A percentile compares a stretch with the other conserved stretches of the same genome.
Conservation (phyloP, 164 flowering plant genomes). For the Macadamia tetraphylla region DNA sequence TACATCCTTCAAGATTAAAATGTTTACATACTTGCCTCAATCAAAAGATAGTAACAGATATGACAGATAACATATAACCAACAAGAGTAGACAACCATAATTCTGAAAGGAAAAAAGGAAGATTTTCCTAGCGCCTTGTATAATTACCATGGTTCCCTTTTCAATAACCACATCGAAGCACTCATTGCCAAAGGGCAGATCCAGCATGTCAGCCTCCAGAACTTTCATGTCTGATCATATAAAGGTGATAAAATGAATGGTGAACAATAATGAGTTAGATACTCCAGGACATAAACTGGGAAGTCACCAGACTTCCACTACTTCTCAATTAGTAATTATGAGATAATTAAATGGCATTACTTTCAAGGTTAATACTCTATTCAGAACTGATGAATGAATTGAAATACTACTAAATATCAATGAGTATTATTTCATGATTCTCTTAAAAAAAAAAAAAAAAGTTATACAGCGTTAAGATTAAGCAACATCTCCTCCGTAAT, state of each 20-base stretch:
- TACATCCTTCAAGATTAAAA: conserved; percentile 70
- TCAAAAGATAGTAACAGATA: conserved; percentile 6
- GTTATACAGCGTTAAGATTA: no score
- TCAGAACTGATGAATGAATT: no score
- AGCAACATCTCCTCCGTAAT: no score
- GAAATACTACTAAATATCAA: no score
- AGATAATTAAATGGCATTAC: no score
- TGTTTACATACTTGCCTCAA: conserved; percentile 9
- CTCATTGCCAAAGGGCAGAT: conserved; percentile 65
- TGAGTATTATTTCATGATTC: no score
- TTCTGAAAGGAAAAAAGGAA: not conserved
- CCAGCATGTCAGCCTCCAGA: conserved; percentile 86
- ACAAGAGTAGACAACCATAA: not conserved
- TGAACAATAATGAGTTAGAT: not conserved
- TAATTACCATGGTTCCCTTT: conserved; percentile 94
- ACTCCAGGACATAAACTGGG: not conserved
- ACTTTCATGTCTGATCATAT: conserved; percentile 63
- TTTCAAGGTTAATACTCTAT: no score
- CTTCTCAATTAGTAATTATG: no score
- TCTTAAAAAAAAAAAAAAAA: no score
- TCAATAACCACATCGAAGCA: conserved; percentile 89
- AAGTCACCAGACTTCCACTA: no score
- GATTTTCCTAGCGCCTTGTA: not conserved
- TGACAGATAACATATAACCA: not conserved
- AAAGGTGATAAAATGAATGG: conserved; percentile 4